Evolutionary conservation across 202 grass and related monocot species (phyloP).

Genomic region (Setaria viridis): DNA sequence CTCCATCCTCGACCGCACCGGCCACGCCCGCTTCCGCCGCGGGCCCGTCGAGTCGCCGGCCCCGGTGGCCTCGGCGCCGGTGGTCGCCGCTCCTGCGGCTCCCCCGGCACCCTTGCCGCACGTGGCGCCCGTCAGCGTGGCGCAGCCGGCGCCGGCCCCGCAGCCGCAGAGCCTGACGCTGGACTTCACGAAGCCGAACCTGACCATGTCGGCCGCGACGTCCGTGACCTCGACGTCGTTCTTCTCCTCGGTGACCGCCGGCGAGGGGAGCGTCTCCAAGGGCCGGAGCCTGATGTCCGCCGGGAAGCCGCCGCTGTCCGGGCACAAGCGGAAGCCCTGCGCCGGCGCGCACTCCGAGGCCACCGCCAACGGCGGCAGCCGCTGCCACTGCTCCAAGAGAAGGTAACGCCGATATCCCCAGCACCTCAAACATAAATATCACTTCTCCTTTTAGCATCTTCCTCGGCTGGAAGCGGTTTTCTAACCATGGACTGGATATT

Average conservation of each 20-base stretch:
- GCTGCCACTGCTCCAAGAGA: constrained; percentile 95
- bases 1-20: constrained; percentile 84
- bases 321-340: constrained; percentile 78
- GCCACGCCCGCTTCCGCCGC: constrained; percentile 72
- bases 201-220: constrained; percentile 55
- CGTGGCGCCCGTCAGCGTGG: neutral
- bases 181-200: constrained; percentile 91
- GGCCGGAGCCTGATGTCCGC: constrained; percentile 64
- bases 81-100: neutral
- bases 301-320: constrained; percentile 79
- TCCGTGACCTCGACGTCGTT: constrained; percentile 79
- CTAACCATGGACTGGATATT: neutral
- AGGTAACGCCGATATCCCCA: constrained; percentile 48
- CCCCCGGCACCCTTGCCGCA: neutral
- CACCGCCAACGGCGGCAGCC: constrained; percentile 53
- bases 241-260: constrained; percentile 83
- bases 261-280: constrained; percentile 91
- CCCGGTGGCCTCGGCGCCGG: neutral
- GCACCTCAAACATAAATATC: neutral
- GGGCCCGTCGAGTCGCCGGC: constrained; percentile 44
- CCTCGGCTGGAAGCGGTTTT: neutral
- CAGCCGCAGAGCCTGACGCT: constrained; percentile 72
- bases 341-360: constrained; percentile 62
- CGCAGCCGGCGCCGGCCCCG: neutral
- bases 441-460: neutral